Percentiles rank a stretch among this genome's conserved stretches.
phyloP scores from a whole-genome alignment of 352 stramenopile genomes.

The Globisporangium okanoganense region DNA sequence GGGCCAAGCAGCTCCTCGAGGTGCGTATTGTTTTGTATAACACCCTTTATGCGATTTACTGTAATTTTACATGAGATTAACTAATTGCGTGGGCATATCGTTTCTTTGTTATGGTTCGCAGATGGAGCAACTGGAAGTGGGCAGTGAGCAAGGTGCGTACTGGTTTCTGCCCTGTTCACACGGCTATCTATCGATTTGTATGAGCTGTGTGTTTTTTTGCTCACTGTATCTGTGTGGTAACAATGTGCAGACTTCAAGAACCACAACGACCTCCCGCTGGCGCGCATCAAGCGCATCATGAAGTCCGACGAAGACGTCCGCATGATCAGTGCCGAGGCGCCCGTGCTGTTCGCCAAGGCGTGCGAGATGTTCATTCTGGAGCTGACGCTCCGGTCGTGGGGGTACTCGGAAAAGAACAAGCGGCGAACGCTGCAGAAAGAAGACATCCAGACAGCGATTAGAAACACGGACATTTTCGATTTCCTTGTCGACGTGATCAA shows the following conservation, averaged over 20 bases:
- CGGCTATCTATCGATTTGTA: not conserved
- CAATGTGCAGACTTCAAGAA: slow-evolving; percentile 95
- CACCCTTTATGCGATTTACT: too few species aligned
- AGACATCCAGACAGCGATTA: slow-evolving; percentile 97
- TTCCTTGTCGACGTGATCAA: slow-evolving; percentile 97
- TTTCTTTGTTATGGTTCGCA: slow-evolving; percentile 14
- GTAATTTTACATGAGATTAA: not conserved
- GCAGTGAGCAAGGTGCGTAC: slow-evolving; percentile 88
- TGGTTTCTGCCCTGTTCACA: not conserved
- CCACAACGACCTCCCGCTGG: slow-evolving; percentile 98
- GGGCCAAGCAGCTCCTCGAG: slow-evolving; percentile 88
- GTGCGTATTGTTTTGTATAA: slow-evolving; percentile 18
- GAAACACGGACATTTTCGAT: slow-evolving; percentile 99
- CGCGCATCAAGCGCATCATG: slow-evolving; percentile 99
- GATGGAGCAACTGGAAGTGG: slow-evolving; percentile 91
- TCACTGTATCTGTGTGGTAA: not conserved
- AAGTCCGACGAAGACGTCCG: slow-evolving; percentile 97
- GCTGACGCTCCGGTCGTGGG: slow-evolving; percentile 93
- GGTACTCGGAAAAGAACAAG: slow-evolving; percentile 88
- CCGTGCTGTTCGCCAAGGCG: slow-evolving; percentile 98
- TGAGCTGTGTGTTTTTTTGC: not conserved
- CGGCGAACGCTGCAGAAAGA: slow-evolving; percentile 97
- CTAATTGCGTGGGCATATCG: slow-evolving; percentile 1
- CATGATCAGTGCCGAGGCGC: slow-evolving; percentile 98
- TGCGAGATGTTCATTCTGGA: slow-evolving; percentile 99